These are phyloP conservation scores for Schwanniomyces sp. DNA, from an alignment of 805 yeast species.

Conservation along the genomic window DNA sequence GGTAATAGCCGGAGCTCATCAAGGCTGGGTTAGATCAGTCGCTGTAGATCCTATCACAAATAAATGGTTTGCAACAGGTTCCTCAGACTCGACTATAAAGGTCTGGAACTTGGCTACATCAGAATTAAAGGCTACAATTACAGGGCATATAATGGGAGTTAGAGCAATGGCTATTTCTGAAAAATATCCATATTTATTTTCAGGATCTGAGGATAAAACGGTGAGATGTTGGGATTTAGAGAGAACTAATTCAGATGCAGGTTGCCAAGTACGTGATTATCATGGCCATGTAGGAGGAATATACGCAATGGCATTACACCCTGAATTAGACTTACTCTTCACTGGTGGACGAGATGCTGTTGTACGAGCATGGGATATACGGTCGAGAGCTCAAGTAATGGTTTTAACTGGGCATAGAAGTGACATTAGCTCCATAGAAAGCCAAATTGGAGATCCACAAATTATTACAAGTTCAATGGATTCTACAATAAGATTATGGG, in stretches of 20 bases:
- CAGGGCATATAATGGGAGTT: slow-evolving; percentile 92
- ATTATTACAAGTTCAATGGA: slow-evolving; percentile 82
- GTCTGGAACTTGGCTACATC: slow-evolving; percentile 87
- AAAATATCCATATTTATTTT: slow-evolving; percentile 83
- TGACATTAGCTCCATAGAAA: slow-evolving; percentile 66
- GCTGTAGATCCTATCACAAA: slow-evolving; percentile 79
- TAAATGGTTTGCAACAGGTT: slow-evolving; percentile 90
- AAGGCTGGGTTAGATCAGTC: slow-evolving; percentile 88
- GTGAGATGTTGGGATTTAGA: slow-evolving; percentile 97
- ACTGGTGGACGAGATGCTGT: slow-evolving; percentile 90
- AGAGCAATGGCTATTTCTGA: slow-evolving; percentile 71
- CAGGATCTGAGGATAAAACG: slow-evolving; percentile 90
- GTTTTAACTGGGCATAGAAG: slow-evolving; percentile 79
- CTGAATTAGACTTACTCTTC: slow-evolving; percentile 77
- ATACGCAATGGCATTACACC: slow-evolving; percentile 81
- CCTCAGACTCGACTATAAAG: slow-evolving; percentile 84
- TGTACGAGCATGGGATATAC: slow-evolving; percentile 90
- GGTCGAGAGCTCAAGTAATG: slow-evolving; percentile 73
- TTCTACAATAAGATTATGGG: slow-evolving; percentile 87
- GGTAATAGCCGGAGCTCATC: slow-evolving; percentile 80
- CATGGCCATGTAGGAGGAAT: slow-evolving; percentile 95
- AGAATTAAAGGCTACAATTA: slow-evolving; percentile 66
- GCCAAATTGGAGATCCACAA: slow-evolving; percentile 81
- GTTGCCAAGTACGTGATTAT: slow-evolving; percentile 68
- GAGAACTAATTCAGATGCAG: slow-evolving; percentile 58